Base-by-base conservation (phyloP, 2,329 filamentous ascomycete genomes). In the Domatiomyces globalis region DNA sequence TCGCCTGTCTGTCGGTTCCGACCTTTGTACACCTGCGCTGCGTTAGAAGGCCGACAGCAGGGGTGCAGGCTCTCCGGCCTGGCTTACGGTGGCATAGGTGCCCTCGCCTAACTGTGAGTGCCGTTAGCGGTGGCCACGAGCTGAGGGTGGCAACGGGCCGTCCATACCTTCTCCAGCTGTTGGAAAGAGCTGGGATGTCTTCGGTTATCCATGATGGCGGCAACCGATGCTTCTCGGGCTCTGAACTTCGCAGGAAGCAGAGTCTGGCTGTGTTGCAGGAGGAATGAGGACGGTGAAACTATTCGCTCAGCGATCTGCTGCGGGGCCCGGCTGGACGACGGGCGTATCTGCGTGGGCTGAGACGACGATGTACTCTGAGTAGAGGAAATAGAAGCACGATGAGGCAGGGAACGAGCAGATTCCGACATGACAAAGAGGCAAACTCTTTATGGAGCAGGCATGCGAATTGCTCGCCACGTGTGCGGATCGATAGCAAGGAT, bases 181-280 rank as follows among this genome's bases (percentile, higher is more conserved):
- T 96, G 90, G 76, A 98, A 98, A 56, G 90, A 96, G 73, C 85
- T 94, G 51, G 90, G 89, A 64, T 95, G 77, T 68, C 94, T 86
- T 65, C 86, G 85, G 29, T 47, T 47, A 71, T 95, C 90, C 90
- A 96, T 96, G 33, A 55, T 51, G 12, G 50, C 25, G 49, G 47
- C 45, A 19, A 44, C 33, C n/a, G 43, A 29, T 49, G 54, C 45
- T 45, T 51, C 52, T 56, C 54, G 58, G 18, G 51, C 47, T 46
- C 50, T 53, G 19, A 51, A 49, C 49, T 48, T 48, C 29, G 48
- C 51, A 9, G 52, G 46, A 49, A 51, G 51, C 43, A 56, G 59
- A 45, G 53, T 43, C 36, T 49, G 43, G 43, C 49, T 46, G 45
- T 55, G 50, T 18, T 53, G 55, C 46, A 60, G 61, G 19, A 62